phyloP scores from a whole-genome alignment of 176 grass and related monocot species.

The Oryza glumipatula region DNA sequence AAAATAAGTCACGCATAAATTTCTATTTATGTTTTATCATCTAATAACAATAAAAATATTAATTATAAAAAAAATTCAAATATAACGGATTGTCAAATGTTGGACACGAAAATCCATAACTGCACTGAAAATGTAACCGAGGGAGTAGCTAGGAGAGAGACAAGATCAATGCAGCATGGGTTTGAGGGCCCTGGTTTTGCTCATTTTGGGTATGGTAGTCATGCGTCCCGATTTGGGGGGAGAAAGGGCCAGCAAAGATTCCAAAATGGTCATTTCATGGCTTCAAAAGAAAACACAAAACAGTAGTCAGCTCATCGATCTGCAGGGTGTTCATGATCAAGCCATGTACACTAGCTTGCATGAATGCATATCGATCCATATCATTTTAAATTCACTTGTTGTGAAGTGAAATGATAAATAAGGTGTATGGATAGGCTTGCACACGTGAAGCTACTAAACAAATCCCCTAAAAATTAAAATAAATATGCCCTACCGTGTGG shows the following conservation, averaged over 20 bases:
- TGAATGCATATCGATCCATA: constrained; percentile 29
- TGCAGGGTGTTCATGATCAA: constrained; percentile 23
- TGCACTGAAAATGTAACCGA: too few relatives aligned
- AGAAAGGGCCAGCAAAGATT: constrained; percentile 35
- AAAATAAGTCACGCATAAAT: too few relatives aligned
- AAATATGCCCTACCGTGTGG: not conserved
- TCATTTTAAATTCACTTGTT: constrained; percentile 31
- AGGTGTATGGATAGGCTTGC: constrained; percentile 17
- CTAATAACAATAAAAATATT: too few relatives aligned
- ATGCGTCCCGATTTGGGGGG: constrained; percentile 35
- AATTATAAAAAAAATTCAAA: too few relatives aligned
- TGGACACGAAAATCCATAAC: too few relatives aligned
- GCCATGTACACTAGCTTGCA: not conserved
- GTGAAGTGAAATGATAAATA: constrained; percentile 40
- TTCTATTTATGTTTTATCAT: too few relatives aligned
- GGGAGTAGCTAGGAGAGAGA: not conserved
- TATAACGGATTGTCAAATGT: too few relatives aligned
- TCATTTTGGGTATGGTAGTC: constrained; percentile 20
- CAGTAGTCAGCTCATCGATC: constrained; percentile 1
- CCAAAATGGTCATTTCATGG: constrained; percentile 53
- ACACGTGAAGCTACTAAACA: constrained; percentile 41
- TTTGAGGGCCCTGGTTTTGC: constrained; percentile 32
- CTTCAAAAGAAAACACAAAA: constrained; percentile 40
- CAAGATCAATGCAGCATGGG: not conserved
- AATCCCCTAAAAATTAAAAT: not conserved